Conservation (phyloP, 1,139 yeast species). For the Entelexis sorbosivorans region DNA sequence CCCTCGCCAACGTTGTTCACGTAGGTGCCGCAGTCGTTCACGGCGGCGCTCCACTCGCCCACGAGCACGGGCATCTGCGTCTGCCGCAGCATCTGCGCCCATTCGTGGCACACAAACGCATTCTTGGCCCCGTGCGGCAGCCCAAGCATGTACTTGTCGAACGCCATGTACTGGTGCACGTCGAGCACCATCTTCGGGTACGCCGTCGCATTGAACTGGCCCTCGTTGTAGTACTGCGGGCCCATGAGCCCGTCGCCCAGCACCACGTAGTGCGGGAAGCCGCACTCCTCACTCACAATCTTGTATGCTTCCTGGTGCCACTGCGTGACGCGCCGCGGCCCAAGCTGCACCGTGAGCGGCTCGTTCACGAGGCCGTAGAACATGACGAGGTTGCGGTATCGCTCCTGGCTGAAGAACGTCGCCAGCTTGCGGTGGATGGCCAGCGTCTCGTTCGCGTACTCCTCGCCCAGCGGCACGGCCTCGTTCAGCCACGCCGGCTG, state of each 20-base stretch:
- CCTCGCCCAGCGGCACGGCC: slow-evolving; percentile 40
- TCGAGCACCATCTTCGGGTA: slow-evolving; percentile 75
- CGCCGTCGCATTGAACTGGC: slow-evolving; percentile 34
- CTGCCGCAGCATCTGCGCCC: slow-evolving; percentile 34
- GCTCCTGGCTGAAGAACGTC: slow-evolving; percentile 54
- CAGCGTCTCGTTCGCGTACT: slow-evolving; percentile 42
- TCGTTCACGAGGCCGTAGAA: slow-evolving; percentile 85
- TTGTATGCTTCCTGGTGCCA: slow-evolving; percentile 48
- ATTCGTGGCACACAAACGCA: slow-evolving; percentile 51
- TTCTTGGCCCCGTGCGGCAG: slow-evolving; percentile 52
- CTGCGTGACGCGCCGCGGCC: slow-evolving; percentile 46
- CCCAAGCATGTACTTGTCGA: slow-evolving; percentile 49
- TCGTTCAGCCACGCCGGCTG: slow-evolving; percentile 42
- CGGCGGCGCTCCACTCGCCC: slow-evolving; percentile 93
- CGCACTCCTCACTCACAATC: slow-evolving; percentile 41
- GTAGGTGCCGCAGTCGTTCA: slow-evolving; percentile 89
- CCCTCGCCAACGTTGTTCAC: slow-evolving; percentile 85
- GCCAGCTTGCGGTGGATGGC: slow-evolving; percentile 36
- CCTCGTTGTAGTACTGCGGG: slow-evolving; percentile 43
- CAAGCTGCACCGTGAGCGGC: slow-evolving; percentile 67
- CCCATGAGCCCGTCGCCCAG: slow-evolving; percentile 38
- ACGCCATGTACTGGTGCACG: slow-evolving; percentile 88
- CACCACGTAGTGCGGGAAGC: slow-evolving; percentile 51
- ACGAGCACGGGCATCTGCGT: slow-evolving; percentile 66
- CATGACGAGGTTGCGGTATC: slow-evolving; percentile 72